Conservation (phyloP, 2,329 filamentous ascomycete genomes). For the Elsinoe australis region DNA sequence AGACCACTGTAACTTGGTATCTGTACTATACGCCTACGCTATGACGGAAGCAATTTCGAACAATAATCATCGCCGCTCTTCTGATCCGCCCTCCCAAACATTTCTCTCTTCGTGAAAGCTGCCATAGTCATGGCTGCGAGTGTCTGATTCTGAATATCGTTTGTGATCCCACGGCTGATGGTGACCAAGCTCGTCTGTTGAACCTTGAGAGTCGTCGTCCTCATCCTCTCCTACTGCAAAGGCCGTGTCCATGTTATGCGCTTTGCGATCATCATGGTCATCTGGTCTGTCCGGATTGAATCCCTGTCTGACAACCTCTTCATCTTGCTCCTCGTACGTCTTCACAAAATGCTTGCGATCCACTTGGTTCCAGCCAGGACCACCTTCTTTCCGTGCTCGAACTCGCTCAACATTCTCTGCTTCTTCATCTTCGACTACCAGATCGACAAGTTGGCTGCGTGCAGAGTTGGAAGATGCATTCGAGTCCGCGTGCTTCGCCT, state of each 20-base stretch:
- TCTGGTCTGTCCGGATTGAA: slow-evolving; percentile 45
- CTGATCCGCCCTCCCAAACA: slow-evolving; percentile 27
- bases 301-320: slow-evolving; percentile 48
- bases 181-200: slow-evolving; percentile 31
- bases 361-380: slow-evolving; percentile 52
- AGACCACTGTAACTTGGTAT: neutral
- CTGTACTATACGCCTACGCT: slow-evolving; percentile 6
- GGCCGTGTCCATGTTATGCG: slow-evolving; percentile 40
- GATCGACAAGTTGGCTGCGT: slow-evolving; percentile 56
- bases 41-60: slow-evolving; percentile 1
- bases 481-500: slow-evolving; percentile 20
- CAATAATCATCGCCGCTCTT: neutral
- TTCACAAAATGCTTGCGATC: slow-evolving; percentile 50
- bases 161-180: slow-evolving; percentile 42
- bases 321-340: slow-evolving; percentile 41
- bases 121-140: slow-evolving; percentile 31
- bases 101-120: slow-evolving; percentile 38
- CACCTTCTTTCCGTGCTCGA: slow-evolving; percentile 55
- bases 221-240: slow-evolving; percentile 38
- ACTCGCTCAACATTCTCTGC: slow-evolving; percentile 56
- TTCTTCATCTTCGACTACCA: slow-evolving; percentile 57
- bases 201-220: slow-evolving; percentile 30
- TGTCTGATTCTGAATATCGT: slow-evolving; percentile 25
- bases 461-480: slow-evolving; percentile 27
- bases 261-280: slow-evolving; percentile 36